Conservation (phyloP, 1,284 basidiomycete genomes). For the Leccinum angustisporum region DNA sequence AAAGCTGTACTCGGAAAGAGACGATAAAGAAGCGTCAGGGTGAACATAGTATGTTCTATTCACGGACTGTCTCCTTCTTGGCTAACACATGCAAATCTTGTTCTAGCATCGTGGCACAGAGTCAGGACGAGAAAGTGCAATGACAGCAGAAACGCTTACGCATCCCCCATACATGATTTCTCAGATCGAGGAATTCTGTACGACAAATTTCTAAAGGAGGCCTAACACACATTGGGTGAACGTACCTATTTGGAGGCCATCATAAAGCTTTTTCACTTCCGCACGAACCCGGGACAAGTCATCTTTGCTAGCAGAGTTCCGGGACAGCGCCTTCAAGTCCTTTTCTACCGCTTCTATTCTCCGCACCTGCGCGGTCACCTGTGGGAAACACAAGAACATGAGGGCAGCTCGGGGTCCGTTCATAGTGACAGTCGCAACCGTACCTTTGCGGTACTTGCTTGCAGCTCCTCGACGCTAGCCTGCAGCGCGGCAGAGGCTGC, state of each 20-base stretch:
- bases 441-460: slow-evolving; percentile 79
- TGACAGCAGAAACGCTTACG: slow-evolving; percentile 51
- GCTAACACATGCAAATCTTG: slow-evolving; percentile 75
- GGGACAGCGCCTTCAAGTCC: slow-evolving; percentile 76
- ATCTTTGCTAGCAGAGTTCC: slow-evolving; percentile 69
- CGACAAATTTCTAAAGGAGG: background rate
- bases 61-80: slow-evolving; percentile 64
- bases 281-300: slow-evolving; percentile 72
- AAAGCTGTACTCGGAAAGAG: background rate
- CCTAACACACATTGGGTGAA: slow-evolving; percentile 7
- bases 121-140: background rate
- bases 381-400: background rate
- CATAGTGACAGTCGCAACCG: background rate
- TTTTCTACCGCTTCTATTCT: slow-evolving; percentile 88
- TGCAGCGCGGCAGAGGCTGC: slow-evolving; percentile 80
- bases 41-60: slow-evolving; percentile 31
- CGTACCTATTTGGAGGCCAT: slow-evolving; percentile 74
- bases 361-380: slow-evolving; percentile 84
- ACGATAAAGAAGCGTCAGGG: background rate
- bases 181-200: slow-evolving; percentile 70
- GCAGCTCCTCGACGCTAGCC: slow-evolving; percentile 84
- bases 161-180: slow-evolving; percentile 80
- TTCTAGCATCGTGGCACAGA: slow-evolving; percentile 44
- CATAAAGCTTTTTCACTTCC: slow-evolving; percentile 85
- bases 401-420: slow-evolving; percentile 22